These are phyloP conservation scores for Colletotrichum euphorbiae DNA, from an alignment of 2,329 filamentous ascomycete genomes.

Conservation along the genomic window DNA sequence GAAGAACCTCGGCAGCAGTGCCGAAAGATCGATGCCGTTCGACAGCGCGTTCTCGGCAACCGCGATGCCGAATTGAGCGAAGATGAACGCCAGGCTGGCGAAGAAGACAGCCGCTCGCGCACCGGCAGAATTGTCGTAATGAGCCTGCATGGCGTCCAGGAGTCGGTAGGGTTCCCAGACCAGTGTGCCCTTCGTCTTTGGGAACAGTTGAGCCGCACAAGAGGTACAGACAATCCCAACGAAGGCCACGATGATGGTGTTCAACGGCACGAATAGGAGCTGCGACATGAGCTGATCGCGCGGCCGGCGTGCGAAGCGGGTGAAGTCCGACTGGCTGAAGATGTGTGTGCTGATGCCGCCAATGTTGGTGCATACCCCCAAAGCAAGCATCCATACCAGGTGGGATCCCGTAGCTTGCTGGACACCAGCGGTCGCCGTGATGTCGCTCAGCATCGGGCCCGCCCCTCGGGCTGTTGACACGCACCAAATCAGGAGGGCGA, in stretches of 20 bases:
- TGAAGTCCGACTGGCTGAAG: slow-evolving; percentile 48
- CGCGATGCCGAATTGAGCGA: slow-evolving; percentile 42
- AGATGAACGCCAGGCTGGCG: slow-evolving; percentile 41
- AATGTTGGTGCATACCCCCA: slow-evolving; percentile 46
- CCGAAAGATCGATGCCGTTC: slow-evolving; percentile 46
- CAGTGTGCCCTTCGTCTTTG: slow-evolving; percentile 41
- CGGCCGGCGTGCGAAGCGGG: slow-evolving; percentile 46
- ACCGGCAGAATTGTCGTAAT: slow-evolving; percentile 31
- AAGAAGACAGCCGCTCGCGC: slow-evolving; percentile 41
- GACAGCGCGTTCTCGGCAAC: slow-evolving; percentile 42
- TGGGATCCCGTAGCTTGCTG: slow-evolving; percentile 39
- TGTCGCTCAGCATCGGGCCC: slow-evolving; percentile 43
- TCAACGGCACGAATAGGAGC: slow-evolving; percentile 44
- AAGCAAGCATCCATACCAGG: slow-evolving; percentile 45
- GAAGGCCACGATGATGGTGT: slow-evolving; percentile 45
- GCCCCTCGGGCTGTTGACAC: slow-evolving; percentile 45
- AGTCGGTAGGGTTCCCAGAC: slow-evolving; percentile 47
- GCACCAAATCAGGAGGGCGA: slow-evolving; percentile 47
- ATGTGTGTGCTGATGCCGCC: slow-evolving; percentile 46
- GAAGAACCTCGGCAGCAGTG: slow-evolving; percentile 44
- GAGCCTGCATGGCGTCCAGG: slow-evolving; percentile 42
- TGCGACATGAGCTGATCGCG: slow-evolving; percentile 46
- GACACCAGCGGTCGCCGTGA: slow-evolving; percentile 41
- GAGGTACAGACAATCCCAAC: slow-evolving; percentile 48
- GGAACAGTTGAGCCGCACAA: slow-evolving; percentile 45